Base-by-base conservation (phyloP, 495 filamentous ascomycete genomes). In the Darksidea phi region DNA sequence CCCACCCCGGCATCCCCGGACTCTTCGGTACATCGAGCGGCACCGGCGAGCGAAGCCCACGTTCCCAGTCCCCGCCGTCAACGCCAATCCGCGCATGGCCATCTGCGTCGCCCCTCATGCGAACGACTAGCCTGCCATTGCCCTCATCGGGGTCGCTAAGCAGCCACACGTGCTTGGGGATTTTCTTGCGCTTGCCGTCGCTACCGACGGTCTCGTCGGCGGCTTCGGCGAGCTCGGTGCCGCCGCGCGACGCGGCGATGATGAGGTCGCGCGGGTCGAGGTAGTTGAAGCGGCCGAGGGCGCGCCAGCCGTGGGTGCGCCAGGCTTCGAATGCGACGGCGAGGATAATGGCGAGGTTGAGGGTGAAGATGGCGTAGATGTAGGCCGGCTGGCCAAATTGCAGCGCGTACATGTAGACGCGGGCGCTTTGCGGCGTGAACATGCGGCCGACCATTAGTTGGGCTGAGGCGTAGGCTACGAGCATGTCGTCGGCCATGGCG, bases 401-500 rank as follows among this genome's bases (percentile, higher is more conserved):
- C 7, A 73, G 37, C 17, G 64, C 69, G 34, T 50, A 36, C 7
- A 70, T 41, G 6, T 55, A 49, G 1, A 73, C 61, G 1, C 13
- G 12, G 0, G 62, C 68, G 7, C 37, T 45, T 25, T 47, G 51
- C 15, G 45, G 10, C 13, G 32, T 55, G 5, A 37, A 70, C 12
- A 63, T 36, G 20, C 63, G 28, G 10, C 51, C 63, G 13, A 76
- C 64, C 54, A 75, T 69, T 47, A 76, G 49, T 41, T 76, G 73
- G 1, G 73, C 74, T 6, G 53, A 63, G 8, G 69, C 62, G 45
- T 71, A 75, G 0, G 58, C 68, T 15, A 69, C 57, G 2, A 76
- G 61, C 36, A 70, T 73, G 26, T 76, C 70, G 52, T 77, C 75
- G 4, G 70, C 45, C 51, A 75, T 66, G 0, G 73, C 70, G 0